Percentiles rank a stretch among this genome's conserved stretches.
Evolutionary conservation across 140 eudicot genomes (phyloP).

Genomic region (Flaveria floridana): DNA sequence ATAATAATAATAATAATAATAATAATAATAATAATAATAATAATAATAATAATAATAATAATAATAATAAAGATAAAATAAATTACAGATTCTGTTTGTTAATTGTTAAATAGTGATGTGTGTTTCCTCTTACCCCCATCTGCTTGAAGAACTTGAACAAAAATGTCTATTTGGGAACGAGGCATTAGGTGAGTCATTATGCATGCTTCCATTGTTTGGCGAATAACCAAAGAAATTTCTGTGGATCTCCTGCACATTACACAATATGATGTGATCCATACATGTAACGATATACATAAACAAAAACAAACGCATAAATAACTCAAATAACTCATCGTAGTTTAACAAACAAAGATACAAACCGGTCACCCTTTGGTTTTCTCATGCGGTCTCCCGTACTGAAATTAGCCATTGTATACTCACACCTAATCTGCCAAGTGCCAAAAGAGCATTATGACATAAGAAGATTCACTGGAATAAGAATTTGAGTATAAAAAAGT

Average conservation of each 20-base stretch:
- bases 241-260: slow-evolving; percentile 68
- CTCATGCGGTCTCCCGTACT: slow-evolving; percentile 97
- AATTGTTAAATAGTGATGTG: neutral
- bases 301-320: no score
- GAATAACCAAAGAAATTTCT: slow-evolving; percentile 89
- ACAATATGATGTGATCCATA: slow-evolving; percentile 19
- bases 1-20: no score
- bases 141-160: slow-evolving; percentile 96
- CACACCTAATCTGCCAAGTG: slow-evolving; percentile 60
- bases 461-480: neutral
- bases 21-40: no score
- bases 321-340: neutral
- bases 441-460: no score
- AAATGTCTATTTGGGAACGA: slow-evolving; percentile 92
- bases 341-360: slow-evolving; percentile 5
- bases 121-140: slow-evolving; percentile 68
- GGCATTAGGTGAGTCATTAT: slow-evolving; percentile 87
- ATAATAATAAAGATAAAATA: neutral
- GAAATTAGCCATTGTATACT: slow-evolving; percentile 95
- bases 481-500: neutral
- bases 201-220: slow-evolving; percentile 98
- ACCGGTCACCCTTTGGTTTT: slow-evolving; percentile 97
- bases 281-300: no score
- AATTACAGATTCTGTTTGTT: neutral
- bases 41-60: no score